Evolutionary conservation across 78 protist genomes (phyloP).

Genomic region (Pigoraptor vietnamica): DNA sequence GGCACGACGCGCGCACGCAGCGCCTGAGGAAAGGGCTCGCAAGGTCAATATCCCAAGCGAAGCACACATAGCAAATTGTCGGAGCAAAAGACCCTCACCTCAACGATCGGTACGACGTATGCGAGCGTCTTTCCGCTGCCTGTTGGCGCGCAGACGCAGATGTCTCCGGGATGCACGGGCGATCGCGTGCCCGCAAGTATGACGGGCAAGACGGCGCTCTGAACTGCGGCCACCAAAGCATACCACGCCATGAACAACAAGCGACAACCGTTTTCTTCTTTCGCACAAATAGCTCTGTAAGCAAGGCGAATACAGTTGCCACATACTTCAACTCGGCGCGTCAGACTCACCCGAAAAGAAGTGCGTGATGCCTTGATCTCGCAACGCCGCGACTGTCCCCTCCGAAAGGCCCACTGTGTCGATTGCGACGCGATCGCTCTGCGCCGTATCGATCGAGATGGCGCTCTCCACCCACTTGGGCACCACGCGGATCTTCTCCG

Average conservation of each 20-base stretch:
- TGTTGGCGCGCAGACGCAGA: slow-evolving; percentile 53
- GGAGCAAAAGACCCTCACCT: neutral
- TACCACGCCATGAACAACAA: too few relatives aligned
- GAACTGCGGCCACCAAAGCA: neutral
- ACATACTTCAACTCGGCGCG: neutral
- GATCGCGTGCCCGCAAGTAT: neutral
- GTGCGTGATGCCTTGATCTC: neutral
- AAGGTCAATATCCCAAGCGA: too few relatives aligned
- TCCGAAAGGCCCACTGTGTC: neutral
- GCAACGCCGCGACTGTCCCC: neutral
- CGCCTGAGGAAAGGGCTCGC: neutral
- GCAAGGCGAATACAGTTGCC: too few relatives aligned
- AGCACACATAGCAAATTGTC: too few relatives aligned
- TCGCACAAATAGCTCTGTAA: too few relatives aligned
- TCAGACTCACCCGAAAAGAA: neutral
- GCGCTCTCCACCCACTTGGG: neutral
- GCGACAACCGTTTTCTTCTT: too few relatives aligned
- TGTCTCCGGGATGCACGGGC: slow-evolving; percentile 20
- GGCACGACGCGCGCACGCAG: neutral
- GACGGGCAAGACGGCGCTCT: neutral
- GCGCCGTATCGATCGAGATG: neutral
- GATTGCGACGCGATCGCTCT: neutral
- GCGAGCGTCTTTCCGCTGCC: slow-evolving; percentile 65
- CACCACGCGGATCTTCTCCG: neutral
- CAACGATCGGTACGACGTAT: slow-evolving; percentile 47